Conservation (phyloP, 139 green algal genomes). For the Closterium sp. region DNA sequence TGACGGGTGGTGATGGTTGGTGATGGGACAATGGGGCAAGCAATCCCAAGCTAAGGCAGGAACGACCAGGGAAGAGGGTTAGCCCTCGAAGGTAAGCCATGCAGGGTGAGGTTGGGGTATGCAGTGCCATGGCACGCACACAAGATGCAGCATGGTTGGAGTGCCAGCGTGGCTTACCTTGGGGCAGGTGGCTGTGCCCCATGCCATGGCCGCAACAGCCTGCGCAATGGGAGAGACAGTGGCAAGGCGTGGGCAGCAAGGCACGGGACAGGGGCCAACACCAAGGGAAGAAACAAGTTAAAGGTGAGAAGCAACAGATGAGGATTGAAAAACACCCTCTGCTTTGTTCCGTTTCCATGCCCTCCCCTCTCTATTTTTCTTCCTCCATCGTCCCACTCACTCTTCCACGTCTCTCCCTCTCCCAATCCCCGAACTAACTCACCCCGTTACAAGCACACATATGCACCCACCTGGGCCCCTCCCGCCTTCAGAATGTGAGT, state of each 20-base stretch:
- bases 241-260: neutral
- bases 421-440: neutral
- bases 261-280: too few species aligned
- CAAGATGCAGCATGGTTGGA: too few species aligned
- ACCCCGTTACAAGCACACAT: too few species aligned
- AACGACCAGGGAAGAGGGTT: too few species aligned
- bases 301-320: neutral
- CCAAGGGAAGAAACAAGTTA: too few species aligned
- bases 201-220: constrained; percentile 94
- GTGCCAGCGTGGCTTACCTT: constrained; percentile 64
- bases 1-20: too few species aligned
- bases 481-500: constrained; percentile 95
- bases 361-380: neutral
- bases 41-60: too few species aligned
- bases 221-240: neutral
- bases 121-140: too few species aligned
- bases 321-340: too few species aligned
- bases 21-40: neutral
- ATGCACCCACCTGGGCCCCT: constrained; percentile 70
- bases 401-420: neutral
- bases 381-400: neutral
- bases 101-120: too few species aligned
- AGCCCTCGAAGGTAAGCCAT: too few species aligned
- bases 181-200: constrained; percentile 86
- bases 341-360: too few species aligned